Evolutionary conservation across 2,329 filamentous ascomycete genomes (phyloP).

Genomic region (Colletotrichum tropicicola): DNA sequence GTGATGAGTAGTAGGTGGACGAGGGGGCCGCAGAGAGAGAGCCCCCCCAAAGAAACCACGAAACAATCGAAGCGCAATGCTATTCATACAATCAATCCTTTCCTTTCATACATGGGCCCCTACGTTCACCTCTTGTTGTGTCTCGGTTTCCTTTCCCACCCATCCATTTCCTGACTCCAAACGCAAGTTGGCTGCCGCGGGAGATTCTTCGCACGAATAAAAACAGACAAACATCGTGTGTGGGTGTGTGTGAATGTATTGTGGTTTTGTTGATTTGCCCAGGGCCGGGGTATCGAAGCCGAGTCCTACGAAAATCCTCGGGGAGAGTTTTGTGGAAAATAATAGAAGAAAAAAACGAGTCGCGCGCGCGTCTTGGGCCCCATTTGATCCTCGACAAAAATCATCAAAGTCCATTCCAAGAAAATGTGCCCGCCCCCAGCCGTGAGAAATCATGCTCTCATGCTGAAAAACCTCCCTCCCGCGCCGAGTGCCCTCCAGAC

Average conservation of each 20-base stretch:
- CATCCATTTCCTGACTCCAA: too few relatives aligned
- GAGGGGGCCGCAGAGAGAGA: background rate
- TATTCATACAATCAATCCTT: background rate
- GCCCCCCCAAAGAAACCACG: background rate
- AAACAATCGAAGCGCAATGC: background rate
- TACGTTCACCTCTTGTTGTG: too few relatives aligned
- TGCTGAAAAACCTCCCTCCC: constrained; percentile 7
- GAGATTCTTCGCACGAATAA: too few relatives aligned
- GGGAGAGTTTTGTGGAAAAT: background rate
- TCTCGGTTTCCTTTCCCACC: too few relatives aligned
- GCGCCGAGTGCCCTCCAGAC: background rate
- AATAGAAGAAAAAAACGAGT: background rate
- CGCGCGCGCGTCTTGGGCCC: constrained; percentile 3
- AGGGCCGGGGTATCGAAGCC: constrained; percentile 26
- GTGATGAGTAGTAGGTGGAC: background rate
- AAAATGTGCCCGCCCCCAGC: constrained; percentile 22
- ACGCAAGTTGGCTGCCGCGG: too few relatives aligned
- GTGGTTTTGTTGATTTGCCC: constrained; percentile 21
- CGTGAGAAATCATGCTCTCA: constrained; percentile 30
- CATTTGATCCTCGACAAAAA: constrained; percentile 16
- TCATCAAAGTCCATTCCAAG: constrained; percentile 28
- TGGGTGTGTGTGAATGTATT: background rate
- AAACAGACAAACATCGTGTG: background rate
- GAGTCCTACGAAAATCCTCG: constrained; percentile 20
- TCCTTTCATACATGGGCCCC: too few relatives aligned